phyloP scores from a whole-genome alignment of 1,284 basidiomycete species.

The Heterobasidion parviporum region DNA sequence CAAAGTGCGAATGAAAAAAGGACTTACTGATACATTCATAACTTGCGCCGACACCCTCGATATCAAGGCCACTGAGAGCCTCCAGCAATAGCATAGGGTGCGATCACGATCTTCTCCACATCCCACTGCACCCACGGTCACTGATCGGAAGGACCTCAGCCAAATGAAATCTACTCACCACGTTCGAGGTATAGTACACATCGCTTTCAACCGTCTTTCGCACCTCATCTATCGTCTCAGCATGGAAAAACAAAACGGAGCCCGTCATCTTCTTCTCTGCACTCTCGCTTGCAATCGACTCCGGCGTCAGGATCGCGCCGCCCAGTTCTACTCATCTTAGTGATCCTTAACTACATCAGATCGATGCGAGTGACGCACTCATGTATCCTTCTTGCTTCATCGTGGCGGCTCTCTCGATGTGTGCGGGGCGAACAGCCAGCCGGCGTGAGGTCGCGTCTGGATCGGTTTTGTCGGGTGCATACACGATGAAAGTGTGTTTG shows the following conservation, averaged over 20 bases:
- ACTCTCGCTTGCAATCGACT: slow-evolving; percentile 11
- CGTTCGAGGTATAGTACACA: slow-evolving; percentile 20
- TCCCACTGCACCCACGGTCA: neutral
- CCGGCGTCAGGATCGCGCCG: slow-evolving; percentile 20
- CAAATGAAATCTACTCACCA: slow-evolving; percentile 16
- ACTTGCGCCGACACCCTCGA: too few species aligned
- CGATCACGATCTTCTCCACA: neutral
- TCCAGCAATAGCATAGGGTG: neutral
- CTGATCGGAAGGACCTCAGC: neutral
- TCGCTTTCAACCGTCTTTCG: slow-evolving; percentile 20
- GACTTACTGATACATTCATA: too few species aligned
- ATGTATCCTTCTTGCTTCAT: slow-evolving; percentile 15
- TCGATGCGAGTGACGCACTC: slow-evolving; percentile 17
- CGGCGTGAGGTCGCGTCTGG: slow-evolving; percentile 24
- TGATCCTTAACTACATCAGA: neutral
- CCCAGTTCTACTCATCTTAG: slow-evolving; percentile 15
- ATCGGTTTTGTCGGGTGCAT: slow-evolving; percentile 30
- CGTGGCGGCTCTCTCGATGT: slow-evolving; percentile 19
- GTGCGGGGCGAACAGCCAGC: slow-evolving; percentile 22
- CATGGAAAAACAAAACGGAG: slow-evolving; percentile 20
- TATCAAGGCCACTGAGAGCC: neutral
- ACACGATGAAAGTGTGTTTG: slow-evolving; percentile 26
- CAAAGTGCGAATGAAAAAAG: too few species aligned
- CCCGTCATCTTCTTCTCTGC: slow-evolving; percentile 19
- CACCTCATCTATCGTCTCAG: slow-evolving; percentile 19